phyloP scores from a whole-genome alignment of 768 basidiomycete species.

The Postia placenta region DNA sequence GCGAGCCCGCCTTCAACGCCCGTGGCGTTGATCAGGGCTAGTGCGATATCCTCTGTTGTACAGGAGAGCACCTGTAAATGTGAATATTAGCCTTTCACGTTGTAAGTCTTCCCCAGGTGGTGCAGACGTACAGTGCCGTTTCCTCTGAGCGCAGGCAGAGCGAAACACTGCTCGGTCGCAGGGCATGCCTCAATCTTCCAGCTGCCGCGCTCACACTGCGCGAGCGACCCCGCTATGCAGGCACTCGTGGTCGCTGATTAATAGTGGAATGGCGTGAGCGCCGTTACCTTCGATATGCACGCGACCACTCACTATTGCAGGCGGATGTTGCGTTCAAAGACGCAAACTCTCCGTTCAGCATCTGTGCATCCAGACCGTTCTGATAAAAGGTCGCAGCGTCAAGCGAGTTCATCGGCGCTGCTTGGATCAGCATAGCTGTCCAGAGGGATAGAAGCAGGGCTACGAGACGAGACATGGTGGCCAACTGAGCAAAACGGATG shows the following conservation, averaged over 20 bases:
- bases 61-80: slow-evolving; percentile 39
- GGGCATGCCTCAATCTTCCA: slow-evolving; percentile 37
- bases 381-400: slow-evolving; percentile 37
- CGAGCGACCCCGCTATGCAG: slow-evolving; percentile 36
- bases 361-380: slow-evolving; percentile 47
- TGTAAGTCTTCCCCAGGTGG: background rate
- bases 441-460: background rate
- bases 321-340: slow-evolving; percentile 33
- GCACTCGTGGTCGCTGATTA: slow-evolving; percentile 36
- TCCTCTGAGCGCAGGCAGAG: slow-evolving; percentile 37
- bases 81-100: background rate
- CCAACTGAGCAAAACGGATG: background rate
- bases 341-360: slow-evolving; percentile 42
- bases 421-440: background rate
- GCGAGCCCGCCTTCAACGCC: slow-evolving; percentile 39
- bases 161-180: slow-evolving; percentile 39
- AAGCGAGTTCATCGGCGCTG: slow-evolving; percentile 18
- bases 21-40: slow-evolving; percentile 38
- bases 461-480: background rate
- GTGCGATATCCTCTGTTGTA: slow-evolving; percentile 43
- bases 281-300: too few relatives aligned
- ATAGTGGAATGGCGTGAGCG: background rate
- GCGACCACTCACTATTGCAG: slow-evolving; percentile 40
- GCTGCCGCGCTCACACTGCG: slow-evolving; percentile 33
- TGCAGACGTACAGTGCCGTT: slow-evolving; percentile 39